A percentile compares a stretch with the other conserved stretches of the same genome.
Conservation (phyloP, 1,284 basidiomycete species). For the Ustilago curta region DNA sequence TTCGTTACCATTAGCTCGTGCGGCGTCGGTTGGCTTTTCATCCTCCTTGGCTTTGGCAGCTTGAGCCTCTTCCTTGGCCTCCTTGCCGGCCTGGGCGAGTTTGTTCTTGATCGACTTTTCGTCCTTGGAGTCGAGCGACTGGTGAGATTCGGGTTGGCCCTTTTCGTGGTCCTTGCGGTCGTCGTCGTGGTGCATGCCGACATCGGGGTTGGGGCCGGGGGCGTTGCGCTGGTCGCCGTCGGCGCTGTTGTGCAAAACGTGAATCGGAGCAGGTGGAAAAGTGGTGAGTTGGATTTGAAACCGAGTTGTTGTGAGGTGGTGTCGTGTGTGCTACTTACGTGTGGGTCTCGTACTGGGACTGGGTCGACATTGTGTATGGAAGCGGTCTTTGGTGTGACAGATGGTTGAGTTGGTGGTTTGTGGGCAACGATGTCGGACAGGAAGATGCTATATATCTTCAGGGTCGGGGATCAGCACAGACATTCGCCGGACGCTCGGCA, state of each 20-base stretch:
- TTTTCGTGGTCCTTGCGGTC: slow-evolving; percentile 59
- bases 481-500: slow-evolving; percentile 13
- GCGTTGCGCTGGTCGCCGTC: slow-evolving; percentile 60
- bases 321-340: slow-evolving; percentile 34
- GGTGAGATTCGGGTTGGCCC: slow-evolving; percentile 61
- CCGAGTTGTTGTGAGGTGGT: not conserved
- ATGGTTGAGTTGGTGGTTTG: not conserved
- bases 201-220: slow-evolving; percentile 51
- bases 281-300: not conserved
- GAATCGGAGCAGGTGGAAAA: not conserved
- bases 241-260: slow-evolving; percentile 16
- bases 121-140: slow-evolving; percentile 59
- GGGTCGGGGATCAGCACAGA: not conserved
- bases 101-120: slow-evolving; percentile 66
- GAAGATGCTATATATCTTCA: slow-evolving; percentile 19
- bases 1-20: slow-evolving; percentile 73
- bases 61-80: slow-evolving; percentile 52
- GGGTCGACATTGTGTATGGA: slow-evolving; percentile 39
- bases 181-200: slow-evolving; percentile 54
- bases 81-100: slow-evolving; percentile 62
- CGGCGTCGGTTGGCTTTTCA: slow-evolving; percentile 51
- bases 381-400: not conserved
- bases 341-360: slow-evolving; percentile 48
- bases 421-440: not conserved
- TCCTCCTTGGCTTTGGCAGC: slow-evolving; percentile 47